These are phyloP conservation scores for Globisporangium rhizosaccharum DNA, from an alignment of 352 stramenopile genomes.

Conservation along the genomic window DNA sequence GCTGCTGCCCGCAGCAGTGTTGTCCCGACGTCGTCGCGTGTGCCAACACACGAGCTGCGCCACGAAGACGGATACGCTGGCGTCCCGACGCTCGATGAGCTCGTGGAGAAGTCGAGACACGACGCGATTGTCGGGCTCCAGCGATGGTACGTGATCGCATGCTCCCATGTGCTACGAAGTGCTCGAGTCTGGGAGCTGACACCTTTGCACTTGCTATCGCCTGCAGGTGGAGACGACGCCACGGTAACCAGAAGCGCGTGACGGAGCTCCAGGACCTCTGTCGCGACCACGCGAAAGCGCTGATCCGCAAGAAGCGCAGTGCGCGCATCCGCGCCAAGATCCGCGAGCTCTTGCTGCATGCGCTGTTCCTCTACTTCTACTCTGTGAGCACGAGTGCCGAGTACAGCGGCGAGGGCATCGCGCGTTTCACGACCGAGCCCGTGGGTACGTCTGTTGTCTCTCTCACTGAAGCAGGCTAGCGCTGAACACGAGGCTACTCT, in stretches of 20 bases:
- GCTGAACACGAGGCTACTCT: not conserved
- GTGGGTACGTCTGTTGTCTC: conserved; percentile 14
- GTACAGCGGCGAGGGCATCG: conserved; percentile 28
- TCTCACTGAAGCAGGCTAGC: too few species aligned
- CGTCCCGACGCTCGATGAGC: conserved; percentile 25
- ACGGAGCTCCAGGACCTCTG: conserved; percentile 26
- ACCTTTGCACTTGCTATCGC: not conserved
- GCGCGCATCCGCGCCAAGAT: conserved; percentile 37
- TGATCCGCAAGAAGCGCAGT: conserved; percentile 25
- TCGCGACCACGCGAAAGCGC: conserved; percentile 20
- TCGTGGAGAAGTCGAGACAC: conserved; percentile 31
- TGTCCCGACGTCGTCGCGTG: not conserved
- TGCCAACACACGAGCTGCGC: not conserved
- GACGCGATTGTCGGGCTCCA: conserved; percentile 35
- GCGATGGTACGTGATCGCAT: conserved; percentile 20
- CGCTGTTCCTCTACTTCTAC: conserved; percentile 41
- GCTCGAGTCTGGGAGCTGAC: not conserved
- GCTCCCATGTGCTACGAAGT: not conserved
- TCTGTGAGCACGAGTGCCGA: conserved; percentile 23
- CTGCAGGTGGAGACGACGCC: conserved; percentile 28
- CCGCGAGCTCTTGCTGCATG: conserved; percentile 39
- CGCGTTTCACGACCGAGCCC: conserved; percentile 25
- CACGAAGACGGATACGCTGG: not conserved
- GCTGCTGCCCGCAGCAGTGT: not conserved
- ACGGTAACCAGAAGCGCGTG: conserved; percentile 26